Evolutionary conservation across 148 eudicot genomes (phyloP).

Genomic region (Cornus kousa): DNA sequence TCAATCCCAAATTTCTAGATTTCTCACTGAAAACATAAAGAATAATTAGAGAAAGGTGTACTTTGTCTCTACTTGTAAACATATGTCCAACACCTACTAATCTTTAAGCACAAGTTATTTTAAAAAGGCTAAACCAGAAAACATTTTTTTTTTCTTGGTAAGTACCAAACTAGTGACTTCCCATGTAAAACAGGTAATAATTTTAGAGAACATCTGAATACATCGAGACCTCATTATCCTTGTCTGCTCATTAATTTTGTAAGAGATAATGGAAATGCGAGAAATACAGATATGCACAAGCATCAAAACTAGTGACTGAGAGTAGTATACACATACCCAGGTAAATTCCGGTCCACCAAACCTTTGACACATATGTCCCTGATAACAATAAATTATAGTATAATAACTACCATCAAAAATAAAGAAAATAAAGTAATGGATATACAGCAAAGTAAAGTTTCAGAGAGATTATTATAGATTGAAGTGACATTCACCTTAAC

Average conservation of each 20-base stretch:
- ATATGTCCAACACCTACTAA: background rate
- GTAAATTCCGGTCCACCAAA: slow-evolving; percentile 73
- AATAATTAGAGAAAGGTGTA: background rate
- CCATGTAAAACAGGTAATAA: background rate
- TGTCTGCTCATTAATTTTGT: background rate
- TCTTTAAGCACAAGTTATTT: background rate
- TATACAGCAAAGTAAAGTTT: background rate
- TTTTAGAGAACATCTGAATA: background rate
- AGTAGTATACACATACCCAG: slow-evolving; percentile 59
- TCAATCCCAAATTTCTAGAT: background rate
- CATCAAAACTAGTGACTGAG: background rate
- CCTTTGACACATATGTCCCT: slow-evolving; percentile 91
- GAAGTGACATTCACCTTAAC: slow-evolving; percentile 46
- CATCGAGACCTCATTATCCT: background rate
- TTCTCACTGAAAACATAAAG: background rate
- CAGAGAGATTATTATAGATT: background rate
- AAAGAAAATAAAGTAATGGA: background rate
- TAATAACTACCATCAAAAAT: background rate
- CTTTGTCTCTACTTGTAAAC: background rate
- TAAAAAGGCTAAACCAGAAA: background rate
- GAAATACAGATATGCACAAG: background rate
- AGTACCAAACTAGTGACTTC: background rate
- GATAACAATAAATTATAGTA: slow-evolving; percentile 18
- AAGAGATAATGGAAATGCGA: background rate
- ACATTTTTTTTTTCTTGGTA: too few species aligned